A percentile compares a stretch with the other conserved stretches of the same genome.
phyloP scores from a whole-genome alignment of 1,284 basidiomycete species.

The Ceratobasidium papillatum region DNA sequence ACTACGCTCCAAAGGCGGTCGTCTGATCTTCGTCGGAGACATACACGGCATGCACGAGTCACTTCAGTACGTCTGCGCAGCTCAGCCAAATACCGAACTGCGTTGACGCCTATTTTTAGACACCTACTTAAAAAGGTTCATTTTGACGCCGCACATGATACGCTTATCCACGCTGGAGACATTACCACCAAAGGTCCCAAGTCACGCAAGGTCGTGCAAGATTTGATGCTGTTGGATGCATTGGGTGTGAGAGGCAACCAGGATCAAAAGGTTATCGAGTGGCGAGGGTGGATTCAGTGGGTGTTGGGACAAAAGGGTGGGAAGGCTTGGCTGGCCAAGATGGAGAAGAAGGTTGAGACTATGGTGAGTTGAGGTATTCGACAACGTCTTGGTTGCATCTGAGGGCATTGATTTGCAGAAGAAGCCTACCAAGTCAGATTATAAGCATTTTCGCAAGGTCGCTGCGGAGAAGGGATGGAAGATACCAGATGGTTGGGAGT shows the following conservation, averaged over 20 bases:
- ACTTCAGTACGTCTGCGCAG: constrained; percentile 62
- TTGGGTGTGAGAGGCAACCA: constrained; percentile 90
- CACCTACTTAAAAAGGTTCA: constrained; percentile 66
- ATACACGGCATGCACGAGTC: constrained; percentile 81
- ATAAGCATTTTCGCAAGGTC: constrained; percentile 8
- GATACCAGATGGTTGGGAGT: constrained; percentile 70
- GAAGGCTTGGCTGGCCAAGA: constrained; percentile 60
- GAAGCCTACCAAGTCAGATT: constrained; percentile 22
- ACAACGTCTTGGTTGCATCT: neutral
- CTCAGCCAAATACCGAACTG: neutral
- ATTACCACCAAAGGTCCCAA: constrained; percentile 75
- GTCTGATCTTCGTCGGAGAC: constrained; percentile 81
- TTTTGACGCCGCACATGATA: constrained; percentile 69
- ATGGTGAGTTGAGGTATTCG: constrained; percentile 48
- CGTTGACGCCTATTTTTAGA: constrained; percentile 53
- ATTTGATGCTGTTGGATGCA: constrained; percentile 65
- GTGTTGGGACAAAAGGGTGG: constrained; percentile 48
- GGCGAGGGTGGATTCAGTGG: constrained; percentile 78
- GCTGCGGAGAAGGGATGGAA: constrained; percentile 52
- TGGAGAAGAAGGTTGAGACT: constrained; percentile 49
- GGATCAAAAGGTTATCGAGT: constrained; percentile 87
- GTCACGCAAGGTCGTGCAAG: constrained; percentile 71
- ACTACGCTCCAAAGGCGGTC: constrained; percentile 49
- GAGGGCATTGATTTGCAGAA: neutral
- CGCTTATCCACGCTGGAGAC: constrained; percentile 83